Percentiles rank a stretch among this genome's conserved stretches.
phyloP scores from a whole-genome alignment of 1,139 yeast genomes.

The Blastobotrys apis region DNA sequence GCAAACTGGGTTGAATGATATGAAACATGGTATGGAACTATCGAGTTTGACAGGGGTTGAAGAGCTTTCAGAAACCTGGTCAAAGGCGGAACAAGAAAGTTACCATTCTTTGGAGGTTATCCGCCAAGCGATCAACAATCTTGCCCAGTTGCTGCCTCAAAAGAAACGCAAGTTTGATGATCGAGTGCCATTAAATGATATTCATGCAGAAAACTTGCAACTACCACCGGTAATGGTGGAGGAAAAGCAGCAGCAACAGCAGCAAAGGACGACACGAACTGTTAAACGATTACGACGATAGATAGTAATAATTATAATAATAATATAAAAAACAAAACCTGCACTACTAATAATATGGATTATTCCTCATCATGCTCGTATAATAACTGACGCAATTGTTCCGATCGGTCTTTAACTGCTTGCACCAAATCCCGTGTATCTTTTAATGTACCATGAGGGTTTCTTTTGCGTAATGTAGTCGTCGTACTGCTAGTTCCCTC shows the following conservation, averaged over 20 bases:
- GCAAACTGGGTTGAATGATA: neutral
- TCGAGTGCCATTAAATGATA: constrained; percentile 13
- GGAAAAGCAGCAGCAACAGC: neutral
- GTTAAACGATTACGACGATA: constrained; percentile 2
- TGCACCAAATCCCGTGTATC: constrained; percentile 20
- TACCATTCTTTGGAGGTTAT: constrained; percentile 3
- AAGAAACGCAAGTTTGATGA: constrained; percentile 5
- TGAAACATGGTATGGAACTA: constrained; percentile 1
- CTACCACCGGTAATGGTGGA: neutral
- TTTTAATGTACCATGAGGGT: constrained; percentile 10
- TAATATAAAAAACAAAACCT: constrained; percentile 4
- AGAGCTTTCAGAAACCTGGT: constrained; percentile 9
- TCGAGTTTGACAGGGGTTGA: constrained; percentile 1
- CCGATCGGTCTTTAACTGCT: constrained; percentile 23
- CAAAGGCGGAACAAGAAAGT: constrained; percentile 2
- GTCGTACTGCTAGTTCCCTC: constrained; percentile 23
- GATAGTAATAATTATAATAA: neutral
- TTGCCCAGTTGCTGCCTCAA: neutral
- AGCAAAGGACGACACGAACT: neutral
- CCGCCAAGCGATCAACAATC: neutral
- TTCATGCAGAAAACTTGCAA: constrained; percentile 13
- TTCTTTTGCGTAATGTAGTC: constrained; percentile 9
- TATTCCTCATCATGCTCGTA: neutral
- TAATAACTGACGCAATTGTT: constrained; percentile 20
- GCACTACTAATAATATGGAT: neutral